Conservation (phyloP, 1,139 yeast genomes). For the Lodderomyces parapsilosis region DNA sequence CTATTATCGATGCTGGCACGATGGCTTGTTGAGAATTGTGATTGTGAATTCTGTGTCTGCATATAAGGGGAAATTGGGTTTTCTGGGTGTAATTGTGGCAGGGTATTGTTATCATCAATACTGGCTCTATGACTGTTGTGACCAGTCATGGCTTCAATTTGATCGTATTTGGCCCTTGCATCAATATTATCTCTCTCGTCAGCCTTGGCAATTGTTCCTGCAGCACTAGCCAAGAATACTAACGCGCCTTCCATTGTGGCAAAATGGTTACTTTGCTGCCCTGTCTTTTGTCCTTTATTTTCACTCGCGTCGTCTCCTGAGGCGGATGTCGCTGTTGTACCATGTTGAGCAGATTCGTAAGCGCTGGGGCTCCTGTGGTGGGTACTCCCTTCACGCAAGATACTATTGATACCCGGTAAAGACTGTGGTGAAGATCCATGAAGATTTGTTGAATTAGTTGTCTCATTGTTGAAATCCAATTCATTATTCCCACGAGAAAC, state of each 20-base stretch:
- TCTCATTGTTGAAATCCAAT: neutral
- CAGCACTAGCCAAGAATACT: constrained; percentile 71
- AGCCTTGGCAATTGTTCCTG: constrained; percentile 68
- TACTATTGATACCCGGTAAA: constrained; percentile 11
- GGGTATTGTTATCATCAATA: constrained; percentile 4
- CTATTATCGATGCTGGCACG: neutral
- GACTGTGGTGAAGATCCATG: neutral
- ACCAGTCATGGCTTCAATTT: constrained; percentile 28
- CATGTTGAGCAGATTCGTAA: neutral
- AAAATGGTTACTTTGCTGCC: constrained; percentile 20
- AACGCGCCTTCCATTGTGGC: constrained; percentile 66
- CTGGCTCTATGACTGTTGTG: constrained; percentile 10
- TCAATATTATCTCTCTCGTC: constrained; percentile 67
- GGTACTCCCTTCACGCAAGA: constrained; percentile 4
- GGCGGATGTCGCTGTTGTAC: constrained; percentile 1
- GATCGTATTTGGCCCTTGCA: constrained; percentile 57
- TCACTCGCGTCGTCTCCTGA: neutral
- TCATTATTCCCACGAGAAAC: neutral
- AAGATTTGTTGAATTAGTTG: neutral
- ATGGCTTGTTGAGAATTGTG: constrained; percentile 1
- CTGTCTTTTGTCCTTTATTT: neutral
- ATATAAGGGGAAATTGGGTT: neutral
- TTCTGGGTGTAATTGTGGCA: neutral
- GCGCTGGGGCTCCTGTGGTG: neutral
- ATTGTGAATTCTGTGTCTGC: neutral